Base-by-base conservation (phyloP, 352 stramenopile species). In the Globisporangium paroecandrum region DNA sequence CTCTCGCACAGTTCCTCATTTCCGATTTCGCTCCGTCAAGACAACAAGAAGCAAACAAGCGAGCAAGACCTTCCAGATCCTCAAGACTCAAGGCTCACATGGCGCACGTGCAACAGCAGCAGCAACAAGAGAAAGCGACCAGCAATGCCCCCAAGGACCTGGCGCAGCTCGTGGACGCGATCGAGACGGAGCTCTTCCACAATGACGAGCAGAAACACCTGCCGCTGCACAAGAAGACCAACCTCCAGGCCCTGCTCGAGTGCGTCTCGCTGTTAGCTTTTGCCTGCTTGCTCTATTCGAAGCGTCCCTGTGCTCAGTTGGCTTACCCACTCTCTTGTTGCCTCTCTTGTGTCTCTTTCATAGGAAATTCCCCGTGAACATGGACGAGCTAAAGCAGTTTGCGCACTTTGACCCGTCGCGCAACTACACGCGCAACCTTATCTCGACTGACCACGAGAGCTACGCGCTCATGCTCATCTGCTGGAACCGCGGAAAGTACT, bases 381-480 rank as follows among this genome's bases (percentile, higher is more conserved):
- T 81, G 77, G 66, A 83, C 41, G 85, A 93, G 65, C 70, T 91
- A 43, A 63, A 82, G 66, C 78, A 78, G 53, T 98, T 95, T 71
- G 82, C 83, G 46, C 82, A 91, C 61, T 95, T 95, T 62, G 89
- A 98, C 62, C 32, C 76, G 6, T 87, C 77, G 15, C 89, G 90
- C 46, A 91, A 96, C 62, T 98, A 98, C 75, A 98, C 93, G n/a
- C 78, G 95, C 66, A 98, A 98, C 74, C 78, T 98, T 53, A 92
- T 98, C 62, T 88, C 91, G 10, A 98, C 93, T 3, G 93, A 98
- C 72, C 75, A 95, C 70, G 76, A 95, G 78, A 94, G 81, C 12
- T 98, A 97, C 71, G 95, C 94, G n/a, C 84, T 98, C 53, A 87
- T 98, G 69, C 69, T 98, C 43, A 65, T 98, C 29, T 98, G 94